Percentiles rank a stretch among this genome's conserved stretches.
phyloP scores from a whole-genome alignment of 306 rosid genomes.

The Citrullus amarus region DNA sequence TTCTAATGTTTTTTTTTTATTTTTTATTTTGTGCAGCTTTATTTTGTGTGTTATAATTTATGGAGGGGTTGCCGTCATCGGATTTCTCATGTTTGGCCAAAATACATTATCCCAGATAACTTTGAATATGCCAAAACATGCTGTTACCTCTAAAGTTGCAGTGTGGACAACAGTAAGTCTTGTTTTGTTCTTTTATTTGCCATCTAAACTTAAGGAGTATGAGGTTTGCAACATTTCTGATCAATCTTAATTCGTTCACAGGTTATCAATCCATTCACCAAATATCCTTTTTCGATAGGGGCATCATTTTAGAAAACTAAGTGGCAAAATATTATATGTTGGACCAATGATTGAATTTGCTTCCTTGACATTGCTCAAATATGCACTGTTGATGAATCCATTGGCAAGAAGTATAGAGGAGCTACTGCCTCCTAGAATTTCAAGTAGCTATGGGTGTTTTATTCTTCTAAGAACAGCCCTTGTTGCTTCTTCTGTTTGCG shows the following conservation, averaged over 20 bases:
- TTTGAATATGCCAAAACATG: slow-evolving; percentile 47
- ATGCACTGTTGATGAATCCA: slow-evolving; percentile 74
- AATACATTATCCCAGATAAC: slow-evolving; percentile 52
- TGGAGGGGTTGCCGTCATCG: slow-evolving; percentile 50
- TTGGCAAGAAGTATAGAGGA: slow-evolving; percentile 73
- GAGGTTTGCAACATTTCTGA: slow-evolving; percentile 4
- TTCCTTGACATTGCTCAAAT: slow-evolving; percentile 46
- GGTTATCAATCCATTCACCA: slow-evolving; percentile 63
- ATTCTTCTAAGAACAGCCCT: slow-evolving; percentile 52
- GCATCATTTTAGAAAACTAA: slow-evolving; percentile 6
- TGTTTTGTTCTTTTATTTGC: background rate
- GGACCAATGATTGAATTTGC: background rate
- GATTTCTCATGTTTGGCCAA: slow-evolving; percentile 73
- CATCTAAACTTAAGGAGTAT: background rate
- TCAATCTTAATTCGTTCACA: slow-evolving; percentile 20
- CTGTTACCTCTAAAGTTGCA: slow-evolving; percentile 47
- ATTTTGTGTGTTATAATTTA: slow-evolving; percentile 38
- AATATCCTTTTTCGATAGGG: slow-evolving; percentile 46
- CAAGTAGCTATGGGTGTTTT: slow-evolving; percentile 45
- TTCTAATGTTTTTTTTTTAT: too few species aligned
- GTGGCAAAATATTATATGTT: slow-evolving; percentile 1
- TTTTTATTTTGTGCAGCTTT: slow-evolving; percentile 31
- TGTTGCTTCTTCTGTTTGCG: slow-evolving; percentile 48
- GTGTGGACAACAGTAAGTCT: slow-evolving; percentile 59
- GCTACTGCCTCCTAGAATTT: slow-evolving; percentile 37